Evolutionary conservation across 78 protist species (phyloP), one percentile per base, ranked within the genome.

Genomic region (Guillardia theta): DNA sequence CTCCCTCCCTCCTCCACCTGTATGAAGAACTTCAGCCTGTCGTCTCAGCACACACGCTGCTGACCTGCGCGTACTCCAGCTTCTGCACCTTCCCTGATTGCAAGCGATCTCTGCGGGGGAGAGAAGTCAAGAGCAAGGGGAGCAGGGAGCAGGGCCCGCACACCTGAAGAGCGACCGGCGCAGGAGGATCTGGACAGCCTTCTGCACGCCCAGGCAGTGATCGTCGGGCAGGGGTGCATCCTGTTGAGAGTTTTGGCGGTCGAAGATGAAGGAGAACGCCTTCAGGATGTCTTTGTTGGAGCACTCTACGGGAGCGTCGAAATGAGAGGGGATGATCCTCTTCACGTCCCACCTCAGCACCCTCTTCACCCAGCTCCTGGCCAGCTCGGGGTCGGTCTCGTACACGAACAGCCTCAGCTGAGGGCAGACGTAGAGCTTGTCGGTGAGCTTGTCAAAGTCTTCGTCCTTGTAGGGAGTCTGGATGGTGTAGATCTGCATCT

Each of bases 381-480:
- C 41, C n/a, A 70, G 83, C 83, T 36, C 83, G n/a, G 83, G 45
- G 83, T 70, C 83, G 9, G 83, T 36, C 41, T 70, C 83, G 83
- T 36, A 33, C 45, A 70, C 41, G 22, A 70, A 70, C 3, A 70
- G 83, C 45, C 83, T 36, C 83, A 70, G 83, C 83, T 70, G 83
- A 6, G 83, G 83, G 41, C 83, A 70, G 83, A 70, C 83, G 36
- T 70, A 70, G 83, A 70, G 83, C 83, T 70, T 70, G 83, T 70
- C 41, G 0, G 83, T 70, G 36, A 70, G 83, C 4, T 24, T 1
- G 3, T 12, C 83, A 3, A 24, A 24, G 41, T 70, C 83, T 43
- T 70, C 83, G 83, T 70, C 83, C 83, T 70, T 70, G 83, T 70
- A 70, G 10, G 83, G 83, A 36, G 83, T 70, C 83, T 70, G 83